Conservation (phyloP, 2,329 filamentous ascomycete genomes). For the Fusarium sp. region DNA sequence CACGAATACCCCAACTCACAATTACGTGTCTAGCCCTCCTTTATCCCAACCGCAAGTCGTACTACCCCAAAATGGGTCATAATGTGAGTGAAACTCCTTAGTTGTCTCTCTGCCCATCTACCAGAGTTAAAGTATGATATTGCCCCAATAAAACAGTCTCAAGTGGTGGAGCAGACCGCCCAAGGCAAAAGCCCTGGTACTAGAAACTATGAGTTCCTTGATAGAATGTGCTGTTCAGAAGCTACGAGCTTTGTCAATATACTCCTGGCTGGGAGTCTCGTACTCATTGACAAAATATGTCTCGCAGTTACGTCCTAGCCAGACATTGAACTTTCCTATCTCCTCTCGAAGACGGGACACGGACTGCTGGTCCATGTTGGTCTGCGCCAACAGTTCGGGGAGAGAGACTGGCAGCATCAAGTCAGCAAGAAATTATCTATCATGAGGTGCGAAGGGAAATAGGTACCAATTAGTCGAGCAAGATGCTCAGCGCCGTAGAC, state of each 20-base stretch:
- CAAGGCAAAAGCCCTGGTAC: background rate
- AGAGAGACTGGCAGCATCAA: slow-evolving; percentile 71
- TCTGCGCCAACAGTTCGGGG: slow-evolving; percentile 93
- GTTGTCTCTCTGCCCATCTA: background rate
- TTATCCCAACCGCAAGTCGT: slow-evolving; percentile 8
- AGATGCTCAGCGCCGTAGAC: slow-evolving; percentile 95
- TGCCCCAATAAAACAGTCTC: background rate
- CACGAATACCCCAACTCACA: slow-evolving; percentile 28
- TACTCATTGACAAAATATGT: slow-evolving; percentile 82
- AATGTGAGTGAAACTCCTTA: background rate
- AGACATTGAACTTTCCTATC: slow-evolving; percentile 83
- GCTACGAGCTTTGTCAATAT: slow-evolving; percentile 71
- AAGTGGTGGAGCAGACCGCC: background rate
- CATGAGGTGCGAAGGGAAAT: background rate
- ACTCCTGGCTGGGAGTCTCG: slow-evolving; percentile 74
- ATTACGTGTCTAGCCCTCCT: slow-evolving; percentile 1
- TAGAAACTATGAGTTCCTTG: background rate
- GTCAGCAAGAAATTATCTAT: background rate
- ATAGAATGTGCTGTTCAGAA: slow-evolving; percentile 43
- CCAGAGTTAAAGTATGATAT: background rate
- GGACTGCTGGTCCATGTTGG: slow-evolving; percentile 95
- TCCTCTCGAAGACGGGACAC: slow-evolving; percentile 90
- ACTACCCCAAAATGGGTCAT: slow-evolving; percentile 3
- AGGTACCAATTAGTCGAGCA: slow-evolving; percentile 83
- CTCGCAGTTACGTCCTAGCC: slow-evolving; percentile 79